phyloP scores from a whole-genome alignment of 805 yeast genomes.

The Wickerhamomyces chambardii region DNA sequence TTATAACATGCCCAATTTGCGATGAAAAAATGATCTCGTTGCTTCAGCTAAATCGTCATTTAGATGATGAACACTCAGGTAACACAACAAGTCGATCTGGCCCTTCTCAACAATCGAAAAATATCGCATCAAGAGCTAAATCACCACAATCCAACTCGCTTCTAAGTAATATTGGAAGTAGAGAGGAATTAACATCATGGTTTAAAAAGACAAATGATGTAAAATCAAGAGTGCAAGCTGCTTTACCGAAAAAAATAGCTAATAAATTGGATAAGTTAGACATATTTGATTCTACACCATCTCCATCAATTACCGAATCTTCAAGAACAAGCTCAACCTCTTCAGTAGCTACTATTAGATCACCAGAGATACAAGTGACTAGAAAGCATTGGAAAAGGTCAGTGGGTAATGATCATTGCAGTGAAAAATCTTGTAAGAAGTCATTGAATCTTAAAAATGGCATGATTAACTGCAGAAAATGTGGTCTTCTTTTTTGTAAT shows the following conservation, averaged over 20 bases:
- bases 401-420: slow-evolving; percentile 31
- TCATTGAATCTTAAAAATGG: slow-evolving; percentile 43
- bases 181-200: slow-evolving; percentile 34
- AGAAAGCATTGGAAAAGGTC: slow-evolving; percentile 54
- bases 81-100: slow-evolving; percentile 6
- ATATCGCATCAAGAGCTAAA: too few species aligned
- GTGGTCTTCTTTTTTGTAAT: slow-evolving; percentile 67
- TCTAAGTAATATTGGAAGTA: slow-evolving; percentile 1
- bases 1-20: slow-evolving; percentile 60
- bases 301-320: slow-evolving; percentile 6
- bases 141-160: slow-evolving; percentile 3
- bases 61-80: slow-evolving; percentile 55
- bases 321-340: slow-evolving; percentile 7
- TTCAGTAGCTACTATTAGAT: slow-evolving; percentile 2
- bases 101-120: too few species aligned
- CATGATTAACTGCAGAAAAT: slow-evolving; percentile 60
- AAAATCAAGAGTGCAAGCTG: slow-evolving; percentile 26
- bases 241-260: slow-evolving; percentile 27
- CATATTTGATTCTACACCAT: slow-evolving; percentile 31
- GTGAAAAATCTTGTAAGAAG: slow-evolving; percentile 29
- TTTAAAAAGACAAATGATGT: slow-evolving; percentile 28
- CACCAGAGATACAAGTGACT: slow-evolving; percentile 26
- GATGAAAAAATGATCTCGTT: slow-evolving; percentile 45
- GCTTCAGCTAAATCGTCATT: slow-evolving; percentile 52
- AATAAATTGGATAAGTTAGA: slow-evolving; percentile 38